These are phyloP conservation scores for Suillus spraguei DNA, from an alignment of 768 basidiomycete species.

Conservation along the genomic window DNA sequence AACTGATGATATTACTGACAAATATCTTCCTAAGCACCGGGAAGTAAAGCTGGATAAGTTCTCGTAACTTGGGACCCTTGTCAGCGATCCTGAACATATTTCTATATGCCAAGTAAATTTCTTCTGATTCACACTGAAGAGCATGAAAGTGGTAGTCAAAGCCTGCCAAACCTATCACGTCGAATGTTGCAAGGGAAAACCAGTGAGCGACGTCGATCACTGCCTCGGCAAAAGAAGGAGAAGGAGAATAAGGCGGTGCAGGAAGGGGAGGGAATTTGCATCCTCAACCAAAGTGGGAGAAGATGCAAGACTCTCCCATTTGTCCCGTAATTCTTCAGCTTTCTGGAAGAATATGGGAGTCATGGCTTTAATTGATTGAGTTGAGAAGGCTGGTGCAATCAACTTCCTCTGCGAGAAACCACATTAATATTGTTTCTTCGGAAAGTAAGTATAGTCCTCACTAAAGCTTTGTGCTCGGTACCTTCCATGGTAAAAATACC, in stretches of 20 bases:
- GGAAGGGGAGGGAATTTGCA: slow-evolving; percentile 12
- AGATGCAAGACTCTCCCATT: slow-evolving; percentile 41
- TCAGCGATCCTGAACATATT: slow-evolving; percentile 52
- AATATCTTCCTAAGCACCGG: slow-evolving; percentile 47
- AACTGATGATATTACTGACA: slow-evolving; percentile 34
- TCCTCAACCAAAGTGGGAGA: not conserved
- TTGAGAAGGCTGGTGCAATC: slow-evolving; percentile 52
- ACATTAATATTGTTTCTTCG: not conserved
- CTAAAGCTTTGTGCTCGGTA: slow-evolving; percentile 45
- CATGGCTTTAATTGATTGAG: slow-evolving; percentile 46
- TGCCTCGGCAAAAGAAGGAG: slow-evolving; percentile 13
- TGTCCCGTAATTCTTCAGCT: slow-evolving; percentile 49
- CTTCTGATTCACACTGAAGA: slow-evolving; percentile 49
- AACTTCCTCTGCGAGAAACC: slow-evolving; percentile 39
- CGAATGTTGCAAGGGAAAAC: slow-evolving; percentile 63
- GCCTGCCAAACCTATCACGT: slow-evolving; percentile 62
- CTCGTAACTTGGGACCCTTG: slow-evolving; percentile 42
- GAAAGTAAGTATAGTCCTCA: slow-evolving; percentile 17
- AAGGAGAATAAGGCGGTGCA: slow-evolving; percentile 10
- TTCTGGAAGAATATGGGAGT: slow-evolving; percentile 52
- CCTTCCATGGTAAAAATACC: slow-evolving; percentile 59
- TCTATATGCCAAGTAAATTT: slow-evolving; percentile 51
- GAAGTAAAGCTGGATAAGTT: slow-evolving; percentile 47
- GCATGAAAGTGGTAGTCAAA: slow-evolving; percentile 56
- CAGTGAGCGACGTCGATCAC: slow-evolving; percentile 56